Conservation (phyloP, 352 stramenopile species). For the Globisporangium canariense region DNA sequence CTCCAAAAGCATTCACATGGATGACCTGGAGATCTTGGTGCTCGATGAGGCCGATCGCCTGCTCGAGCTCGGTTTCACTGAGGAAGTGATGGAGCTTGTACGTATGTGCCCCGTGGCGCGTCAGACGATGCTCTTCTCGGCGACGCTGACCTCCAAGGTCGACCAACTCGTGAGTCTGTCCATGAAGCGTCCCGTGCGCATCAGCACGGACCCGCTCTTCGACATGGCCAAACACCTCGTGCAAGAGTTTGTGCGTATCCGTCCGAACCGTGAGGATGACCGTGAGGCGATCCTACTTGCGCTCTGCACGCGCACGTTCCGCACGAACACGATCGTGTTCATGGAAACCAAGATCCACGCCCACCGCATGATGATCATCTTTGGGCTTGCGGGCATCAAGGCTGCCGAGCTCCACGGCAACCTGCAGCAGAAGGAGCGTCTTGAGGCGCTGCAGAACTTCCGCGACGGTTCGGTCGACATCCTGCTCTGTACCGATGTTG, state of each 20-base stretch:
- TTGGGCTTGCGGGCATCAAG: slow-evolving; percentile 94
- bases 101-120: slow-evolving; percentile 92
- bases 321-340: slow-evolving; percentile 97
- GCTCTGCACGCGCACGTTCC: slow-evolving; percentile 95
- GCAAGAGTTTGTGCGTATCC: slow-evolving; percentile 98
- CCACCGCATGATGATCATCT: slow-evolving; percentile 97
- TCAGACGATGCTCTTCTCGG: slow-evolving; percentile 99
- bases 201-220: slow-evolving; percentile 92
- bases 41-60: slow-evolving; percentile 94
- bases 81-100: slow-evolving; percentile 96
- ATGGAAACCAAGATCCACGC: slow-evolving; percentile 98
- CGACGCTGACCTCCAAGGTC: slow-evolving; percentile 97
- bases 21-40: slow-evolving; percentile 98
- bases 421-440: slow-evolving; percentile 94
- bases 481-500: slow-evolving; percentile 98
- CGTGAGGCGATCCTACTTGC: slow-evolving; percentile 95
- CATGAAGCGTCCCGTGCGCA: slow-evolving; percentile 95
- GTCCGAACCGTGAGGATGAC: slow-evolving; percentile 87
- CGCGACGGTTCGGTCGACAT: slow-evolving; percentile 93
- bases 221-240: slow-evolving; percentile 95
- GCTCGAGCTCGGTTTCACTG: slow-evolving; percentile 97
- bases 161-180: slow-evolving; percentile 96
- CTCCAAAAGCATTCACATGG: slow-evolving; percentile 94
- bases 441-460: slow-evolving; percentile 96
- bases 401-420: slow-evolving; percentile 98